Conservation (phyloP, 495 filamentous ascomycete genomes). For the Xylaria cubensis region DNA sequence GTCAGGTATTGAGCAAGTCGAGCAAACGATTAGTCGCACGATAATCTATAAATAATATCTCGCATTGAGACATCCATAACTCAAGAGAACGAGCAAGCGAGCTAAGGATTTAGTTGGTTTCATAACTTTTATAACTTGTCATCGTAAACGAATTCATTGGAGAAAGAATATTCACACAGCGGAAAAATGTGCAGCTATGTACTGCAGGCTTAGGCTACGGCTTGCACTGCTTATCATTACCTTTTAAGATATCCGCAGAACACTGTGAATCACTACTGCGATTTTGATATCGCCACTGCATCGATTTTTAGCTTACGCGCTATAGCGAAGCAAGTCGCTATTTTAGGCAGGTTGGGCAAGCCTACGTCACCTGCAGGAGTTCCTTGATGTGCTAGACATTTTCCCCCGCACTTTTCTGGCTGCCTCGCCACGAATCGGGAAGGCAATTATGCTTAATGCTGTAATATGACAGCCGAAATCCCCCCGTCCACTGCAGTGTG, state of each 20-base stretch:
- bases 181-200: background rate
- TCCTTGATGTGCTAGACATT: background rate
- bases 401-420: background rate
- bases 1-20: no score
- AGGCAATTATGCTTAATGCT: background rate
- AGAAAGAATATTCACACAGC: no score
- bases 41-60: no score
- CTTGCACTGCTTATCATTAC: background rate
- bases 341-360: background rate
- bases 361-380: slow-evolving; percentile 1
- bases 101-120: no score
- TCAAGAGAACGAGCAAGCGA: no score
- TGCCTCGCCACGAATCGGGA: background rate
- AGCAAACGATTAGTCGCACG: no score
- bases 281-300: background rate
- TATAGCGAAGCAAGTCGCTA: background rate
- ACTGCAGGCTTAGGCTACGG: background rate
- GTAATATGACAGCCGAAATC: background rate
- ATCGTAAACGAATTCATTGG: no score
- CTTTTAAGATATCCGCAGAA: background rate
- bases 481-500: background rate
- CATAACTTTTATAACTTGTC: no score
- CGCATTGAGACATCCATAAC: no score
- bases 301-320: background rate
- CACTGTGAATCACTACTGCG: background rate